Evolutionary conservation across 495 filamentous ascomycete genomes (phyloP).

Genomic region (Bacidia rubella): DNA sequence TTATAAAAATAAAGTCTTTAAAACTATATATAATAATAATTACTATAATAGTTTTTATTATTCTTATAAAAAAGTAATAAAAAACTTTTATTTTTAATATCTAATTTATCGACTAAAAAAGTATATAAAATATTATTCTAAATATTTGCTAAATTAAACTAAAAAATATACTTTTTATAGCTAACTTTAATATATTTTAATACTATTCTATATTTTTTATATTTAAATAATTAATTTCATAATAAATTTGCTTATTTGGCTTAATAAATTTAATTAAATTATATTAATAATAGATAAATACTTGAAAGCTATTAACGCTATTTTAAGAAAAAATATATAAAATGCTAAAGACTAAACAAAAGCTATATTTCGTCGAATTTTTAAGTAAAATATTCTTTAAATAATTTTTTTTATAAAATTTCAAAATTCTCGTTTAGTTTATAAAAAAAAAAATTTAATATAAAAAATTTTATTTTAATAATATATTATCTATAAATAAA

Average conservation of each 20-base stretch:
- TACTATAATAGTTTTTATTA: background rate
- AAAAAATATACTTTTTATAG: background rate
- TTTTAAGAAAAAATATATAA: background rate
- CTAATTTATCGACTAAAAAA: background rate
- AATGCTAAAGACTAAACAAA: background rate
- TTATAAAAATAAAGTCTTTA: background rate
- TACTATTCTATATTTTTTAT: background rate
- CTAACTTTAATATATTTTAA: background rate
- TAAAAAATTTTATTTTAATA: background rate
- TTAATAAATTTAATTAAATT: conserved; percentile 5
- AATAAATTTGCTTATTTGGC: background rate
- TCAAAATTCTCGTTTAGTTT: too few relatives aligned
- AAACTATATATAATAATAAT: background rate
- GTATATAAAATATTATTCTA: background rate
- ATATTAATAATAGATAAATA: conserved; percentile 3
- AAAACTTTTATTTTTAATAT: background rate
- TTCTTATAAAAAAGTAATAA: background rate
- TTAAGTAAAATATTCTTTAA: too few relatives aligned
- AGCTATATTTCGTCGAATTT: background rate
- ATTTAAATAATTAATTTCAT: conserved; percentile 1
- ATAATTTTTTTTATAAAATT: too few relatives aligned
- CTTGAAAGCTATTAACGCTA: background rate
- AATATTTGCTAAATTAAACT: background rate
- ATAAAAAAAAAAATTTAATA: background rate
- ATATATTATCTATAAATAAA: background rate